Evolutionary conservation across 768 basidiomycete species (phyloP).

Genomic region (Suillus bovinus): DNA sequence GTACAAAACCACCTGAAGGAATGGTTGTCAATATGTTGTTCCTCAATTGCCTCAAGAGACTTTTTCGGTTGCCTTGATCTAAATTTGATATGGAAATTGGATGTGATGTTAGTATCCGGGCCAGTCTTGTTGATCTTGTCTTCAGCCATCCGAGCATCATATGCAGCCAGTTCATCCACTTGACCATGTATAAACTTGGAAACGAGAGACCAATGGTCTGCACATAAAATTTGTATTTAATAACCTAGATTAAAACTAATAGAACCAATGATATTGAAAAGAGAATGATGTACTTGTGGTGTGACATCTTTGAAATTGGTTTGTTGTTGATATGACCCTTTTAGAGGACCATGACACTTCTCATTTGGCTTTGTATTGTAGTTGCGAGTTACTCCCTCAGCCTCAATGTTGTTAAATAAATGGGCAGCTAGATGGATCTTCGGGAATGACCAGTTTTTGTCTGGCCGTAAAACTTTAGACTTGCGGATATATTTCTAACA

Average conservation of each 20-base stretch:
- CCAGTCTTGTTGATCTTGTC: neutral
- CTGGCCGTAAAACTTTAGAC: no score
- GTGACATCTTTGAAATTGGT: no score
- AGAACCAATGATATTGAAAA: neutral
- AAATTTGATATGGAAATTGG: neutral
- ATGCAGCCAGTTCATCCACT: constrained; percentile 19
- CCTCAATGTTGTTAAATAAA: no score
- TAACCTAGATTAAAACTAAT: neutral
- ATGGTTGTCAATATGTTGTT: neutral
- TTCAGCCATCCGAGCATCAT: neutral
- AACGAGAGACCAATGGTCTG: constrained; percentile 7
- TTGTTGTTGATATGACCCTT: no score
- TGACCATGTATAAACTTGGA: constrained; percentile 9
- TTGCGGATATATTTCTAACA: no score
- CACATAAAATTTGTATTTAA: constrained; percentile 9
- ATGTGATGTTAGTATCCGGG: neutral
- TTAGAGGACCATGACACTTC: no score
- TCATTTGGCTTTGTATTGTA: no score
- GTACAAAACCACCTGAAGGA: neutral
- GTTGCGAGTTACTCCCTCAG: no score
- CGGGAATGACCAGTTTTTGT: no score
- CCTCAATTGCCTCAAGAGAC: neutral
- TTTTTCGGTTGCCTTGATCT: neutral
- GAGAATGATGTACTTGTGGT: no score
- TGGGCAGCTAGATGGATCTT: no score